These are phyloP conservation scores for Neoarthrinium moseri DNA, from an alignment of 2,329 filamentous ascomycete genomes.

Conservation along the genomic window DNA sequence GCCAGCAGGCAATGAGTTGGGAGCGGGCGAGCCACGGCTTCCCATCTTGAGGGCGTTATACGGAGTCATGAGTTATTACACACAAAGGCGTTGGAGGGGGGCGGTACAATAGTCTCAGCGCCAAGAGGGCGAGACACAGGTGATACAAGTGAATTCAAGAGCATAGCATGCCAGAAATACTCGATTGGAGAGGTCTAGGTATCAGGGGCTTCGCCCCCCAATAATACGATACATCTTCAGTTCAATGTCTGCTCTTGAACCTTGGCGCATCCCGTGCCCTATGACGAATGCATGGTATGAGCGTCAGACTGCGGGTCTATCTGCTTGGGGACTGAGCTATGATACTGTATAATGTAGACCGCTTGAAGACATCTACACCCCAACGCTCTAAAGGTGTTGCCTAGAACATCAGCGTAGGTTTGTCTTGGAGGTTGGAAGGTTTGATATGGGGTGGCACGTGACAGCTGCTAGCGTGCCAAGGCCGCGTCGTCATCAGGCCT, in stretches of 20 bases:
- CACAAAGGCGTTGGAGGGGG: conserved; percentile 11
- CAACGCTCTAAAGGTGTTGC: too few relatives aligned
- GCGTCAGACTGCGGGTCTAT: background rate
- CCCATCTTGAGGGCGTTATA: conserved; percentile 11
- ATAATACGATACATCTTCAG: conserved; percentile 19
- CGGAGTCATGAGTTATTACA: conserved; percentile 9
- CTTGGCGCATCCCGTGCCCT: too few relatives aligned
- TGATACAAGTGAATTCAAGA: conserved; percentile 1
- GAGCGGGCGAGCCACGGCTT: conserved; percentile 5
- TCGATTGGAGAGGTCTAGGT: conserved; percentile 10
- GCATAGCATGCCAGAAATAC: conserved; percentile 15
- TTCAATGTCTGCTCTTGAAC: too few relatives aligned
- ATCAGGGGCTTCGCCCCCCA: conserved; percentile 15
- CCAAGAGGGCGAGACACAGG: background rate
- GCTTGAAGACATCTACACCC: too few relatives aligned
- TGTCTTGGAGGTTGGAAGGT: too few relatives aligned
- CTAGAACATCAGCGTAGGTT: too few relatives aligned
- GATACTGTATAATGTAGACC: too few relatives aligned
- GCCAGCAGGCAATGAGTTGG: conserved; percentile 10
- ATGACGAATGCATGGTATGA: background rate
- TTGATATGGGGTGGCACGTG: too few relatives aligned
- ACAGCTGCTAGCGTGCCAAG: conserved; percentile 6
- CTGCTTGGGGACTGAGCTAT: too few relatives aligned
- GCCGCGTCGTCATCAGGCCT: conserved; percentile 19
- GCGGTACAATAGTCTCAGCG: conserved; percentile 3